Evolutionary conservation across 202 grass and related monocot genomes (phyloP), one percentile per base, ranked within the genome.

Genomic region (Zoysia matrella): DNA sequence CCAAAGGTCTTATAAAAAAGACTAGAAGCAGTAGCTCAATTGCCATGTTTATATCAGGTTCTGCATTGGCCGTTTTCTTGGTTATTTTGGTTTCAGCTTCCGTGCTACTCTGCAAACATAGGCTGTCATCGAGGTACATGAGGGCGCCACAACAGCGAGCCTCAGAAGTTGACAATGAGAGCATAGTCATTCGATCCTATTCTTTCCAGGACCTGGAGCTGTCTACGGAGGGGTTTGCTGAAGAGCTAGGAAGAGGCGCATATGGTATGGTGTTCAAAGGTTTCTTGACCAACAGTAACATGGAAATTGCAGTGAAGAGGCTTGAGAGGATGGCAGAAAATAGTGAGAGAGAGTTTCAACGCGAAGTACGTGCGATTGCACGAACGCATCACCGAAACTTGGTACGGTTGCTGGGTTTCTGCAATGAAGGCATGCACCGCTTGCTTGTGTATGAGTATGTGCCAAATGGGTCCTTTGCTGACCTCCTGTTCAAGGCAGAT

Each of bases 341-440:
- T 10, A 47, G 69, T 8, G 88, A 91, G 14, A 47, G 62, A 73
- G 94, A 97, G 39, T 97, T 97, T 64, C 88, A 74, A 7, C 78
- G 80, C 15, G 94, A 91, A 48, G 84, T 97, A 40, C 51, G 49
- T 73, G 76, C 88, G 3, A 93, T 93, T 12, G 91, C 84, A 58
- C 81, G 53, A 65, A 93, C 90, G 0, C 79, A 93, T 71, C 94
- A 97, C 72, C 86, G 81, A 57, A 93, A 97, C 63, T 67, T 97
- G 5, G 82, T 89, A 14, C 39, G 66, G 22, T 48, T 97, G 60
- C 8, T 86, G 0, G 91, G 83, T 15, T 89, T 89, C 58, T 97
- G 86, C 66, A 87, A 76, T 0, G 73, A 97, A 63, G 81, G 83
- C 10, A 44, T 4, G 0, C 46, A 77, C 39, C 76, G 78, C 47